Base-by-base conservation (phyloP, 1,139 yeast genomes). In the Pichia sp. region DNA sequence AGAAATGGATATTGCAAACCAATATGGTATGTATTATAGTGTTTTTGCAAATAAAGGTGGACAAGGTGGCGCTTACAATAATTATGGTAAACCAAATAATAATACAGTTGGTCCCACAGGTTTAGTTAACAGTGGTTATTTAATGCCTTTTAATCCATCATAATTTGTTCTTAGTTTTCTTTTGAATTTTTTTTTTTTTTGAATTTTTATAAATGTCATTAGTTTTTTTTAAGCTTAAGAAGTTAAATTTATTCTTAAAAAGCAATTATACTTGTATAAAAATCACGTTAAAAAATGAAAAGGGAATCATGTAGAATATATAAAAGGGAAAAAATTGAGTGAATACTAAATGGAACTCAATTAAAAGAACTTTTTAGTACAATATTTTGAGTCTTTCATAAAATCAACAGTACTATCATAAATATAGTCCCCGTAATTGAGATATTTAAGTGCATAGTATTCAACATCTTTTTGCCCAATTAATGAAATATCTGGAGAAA, bases 341-440 rank as follows among this genome's bases (percentile, higher is more conserved):
- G 11, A 19, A 18, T 10, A 18, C 16, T 31, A 11, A 19, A 14
- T n/a, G 25, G 10, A 4, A 2, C 2, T 19, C 22, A 22, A 53
- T 42, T 34, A 49, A 27, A 31, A 52, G 13, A 60, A 78, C 60
- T 72, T 78, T 62, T 93, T 80, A 57, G 75, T 82, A 69, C 90
- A 93, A 68, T 84, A 88, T 22, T 79, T 77, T 2, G 96, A 84
- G 13, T 84, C 75, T 47, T 84, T 82, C 74, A 89, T 79, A 59
- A 80, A 76, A 7, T 89, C 87, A 16, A 86, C 84, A 41, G 87
- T 73, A 53, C 80, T 77, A 64, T 90, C 96, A 62, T 85, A 83
- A 6, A 87, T 73, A 67, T 82, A 80, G 63, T 93, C 99, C n/a
- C 99, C 99, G 36, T 84, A 69, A 53, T 82, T 86, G 59, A 93